Base-by-base conservation (phyloP, 805 yeast species). In the Maudiozyma bulderi region DNA sequence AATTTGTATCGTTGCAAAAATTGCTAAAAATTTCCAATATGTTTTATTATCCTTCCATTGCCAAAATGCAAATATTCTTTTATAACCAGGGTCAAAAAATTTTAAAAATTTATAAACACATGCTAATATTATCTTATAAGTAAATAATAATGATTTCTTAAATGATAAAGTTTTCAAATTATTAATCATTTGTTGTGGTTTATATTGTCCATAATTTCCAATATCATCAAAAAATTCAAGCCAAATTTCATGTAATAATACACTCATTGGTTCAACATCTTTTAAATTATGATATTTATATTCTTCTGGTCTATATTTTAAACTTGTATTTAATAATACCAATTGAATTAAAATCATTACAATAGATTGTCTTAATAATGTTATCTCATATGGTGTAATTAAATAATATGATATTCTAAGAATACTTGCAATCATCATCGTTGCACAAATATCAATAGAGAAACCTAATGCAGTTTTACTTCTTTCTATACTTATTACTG, bases 401-500 rank as follows among this genome's bases (percentile, higher is more conserved):
- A 84, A 64, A 69, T 84, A 90, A 69, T 86, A 89, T 49, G 80
- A 78, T 30, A 89, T 81, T 54, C 95, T 73, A 43, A 88, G 67
- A 5, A 81, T 77, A 40, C 88, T 77, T 0, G 95, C 82, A 54
- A 87, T 73, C 52, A 89, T 63, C 95, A 90, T 88, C 6, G 95
- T 86, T 6, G 88, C 90, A 67, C 96, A 90, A 9, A 90, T 86
- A 66, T 90, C 97, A n/a, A 88, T 72, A 5, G 95, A 84, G 60
- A 89, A 88, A 26, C 96, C 97, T 26, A 77, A 72, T 1, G 91
- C 77, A 0, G 89, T 75, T 60, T 81, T 71, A 34, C 77, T 75
- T 44, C 74, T 70, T 57, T 80, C 75, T 11, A 89, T 88, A 53
- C 84, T 73, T 44, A 78, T 71, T 35, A 89, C 77, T 0, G 96